phyloP scores from a whole-genome alignment of 192 early-diverging fungal species.

The Chytriomyces hyalinus region DNA sequence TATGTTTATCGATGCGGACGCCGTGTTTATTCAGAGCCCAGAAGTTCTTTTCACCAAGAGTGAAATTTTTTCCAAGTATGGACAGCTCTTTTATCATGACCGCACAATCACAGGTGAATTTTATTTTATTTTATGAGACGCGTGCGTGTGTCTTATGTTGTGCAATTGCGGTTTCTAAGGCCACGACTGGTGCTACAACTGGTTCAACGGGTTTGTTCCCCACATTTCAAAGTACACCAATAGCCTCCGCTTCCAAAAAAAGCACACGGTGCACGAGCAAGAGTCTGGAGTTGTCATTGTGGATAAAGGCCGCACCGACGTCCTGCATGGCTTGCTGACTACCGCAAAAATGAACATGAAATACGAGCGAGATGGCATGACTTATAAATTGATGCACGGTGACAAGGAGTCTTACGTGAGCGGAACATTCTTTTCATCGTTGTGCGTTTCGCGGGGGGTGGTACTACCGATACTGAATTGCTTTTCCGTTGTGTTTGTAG shows the following conservation, averaged over 20 bases:
- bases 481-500: not conserved
- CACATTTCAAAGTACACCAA: constrained; percentile 49
- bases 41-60: constrained; percentile 50
- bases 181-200: constrained; percentile 51
- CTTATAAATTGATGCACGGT: constrained; percentile 44
- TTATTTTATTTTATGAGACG: constrained; percentile 65
- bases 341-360: constrained; percentile 61
- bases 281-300: constrained; percentile 72
- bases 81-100: constrained; percentile 65
- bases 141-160: constrained; percentile 53
- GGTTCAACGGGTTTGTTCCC: constrained; percentile 62
- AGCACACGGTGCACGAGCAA: constrained; percentile 60
- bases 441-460: not conserved
- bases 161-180: constrained; percentile 30
- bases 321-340: constrained; percentile 60
- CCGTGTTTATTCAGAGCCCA: constrained; percentile 66
- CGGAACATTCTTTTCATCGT: not conserved
- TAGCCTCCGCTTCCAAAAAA: constrained; percentile 50
- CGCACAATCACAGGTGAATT: constrained; percentile 54
- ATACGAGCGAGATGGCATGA: constrained; percentile 29
- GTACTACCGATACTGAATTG: not conserved
- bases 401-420: constrained; percentile 62
- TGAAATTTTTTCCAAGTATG: constrained; percentile 49
- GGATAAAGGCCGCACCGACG: constrained; percentile 55
- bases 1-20: constrained; percentile 76